Evolutionary conservation across 345 rosid genomes (phyloP), one percentile per base, ranked within the genome.

Genomic region (Hibiscus tridactylites): DNA sequence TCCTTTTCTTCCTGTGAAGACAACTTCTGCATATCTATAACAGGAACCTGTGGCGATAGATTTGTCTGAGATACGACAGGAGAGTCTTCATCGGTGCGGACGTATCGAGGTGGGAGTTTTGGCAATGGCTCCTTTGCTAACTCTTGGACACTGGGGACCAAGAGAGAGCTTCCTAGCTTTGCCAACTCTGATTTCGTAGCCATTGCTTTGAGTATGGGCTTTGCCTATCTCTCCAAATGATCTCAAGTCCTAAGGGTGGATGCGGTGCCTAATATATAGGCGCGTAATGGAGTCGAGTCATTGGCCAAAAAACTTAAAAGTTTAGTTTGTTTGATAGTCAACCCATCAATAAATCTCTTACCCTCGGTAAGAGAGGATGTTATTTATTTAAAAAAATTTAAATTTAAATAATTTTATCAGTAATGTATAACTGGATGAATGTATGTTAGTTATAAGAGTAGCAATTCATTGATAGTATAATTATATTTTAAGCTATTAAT

Each of bases 131-230:
- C 31, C 62, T 65, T 79, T 39, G 69, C 65, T 49, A 79, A 52
- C 73, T 79, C 81, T 37, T 75, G 78, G 31, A 78, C 81, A 31
- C 70, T 57, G 13, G 73, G 73, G 10, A 74, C 63, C 5, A 52
- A 24, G 28, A 58, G 53, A 24, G 26, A 4, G 13, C 13, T 16
- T 3, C 73, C 49, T 3, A 76, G 65, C 54, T 59, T 47, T 63
- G 29, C 19, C 28, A 52, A 7, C 44, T 50, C 24, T 68, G 60
- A 8, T 29, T 50, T 17, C 44, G 15, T 68, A 16, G 60, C 17
- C 26, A 57, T 53, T 5, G 24, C 54, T 65, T 37, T 44, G 29
- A 21, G 11, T 19, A 44, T 13, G 16, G 11, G 8, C 16, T 17
- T 53, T 53, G 17, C 56, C 19, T 4, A 0, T 49, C 53, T 50